These are phyloP conservation scores for Apophysomyces elegans DNA, from an alignment of 371 early-diverging fungal species.

Conservation along the genomic window DNA sequence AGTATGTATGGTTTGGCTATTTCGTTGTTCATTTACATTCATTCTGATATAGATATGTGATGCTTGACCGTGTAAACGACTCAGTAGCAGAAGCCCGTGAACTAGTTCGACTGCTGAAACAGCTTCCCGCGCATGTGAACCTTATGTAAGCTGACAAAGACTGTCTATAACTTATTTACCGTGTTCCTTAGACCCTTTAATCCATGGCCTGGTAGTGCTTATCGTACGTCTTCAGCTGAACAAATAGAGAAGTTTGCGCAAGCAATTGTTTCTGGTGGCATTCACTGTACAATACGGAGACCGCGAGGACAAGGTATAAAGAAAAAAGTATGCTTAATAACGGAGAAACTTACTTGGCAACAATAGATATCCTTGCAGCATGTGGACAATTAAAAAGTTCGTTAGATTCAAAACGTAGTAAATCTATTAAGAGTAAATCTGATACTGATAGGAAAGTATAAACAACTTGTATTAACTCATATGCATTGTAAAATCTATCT, in stretches of 20 bases:
- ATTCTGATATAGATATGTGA: slow-evolving; percentile 64
- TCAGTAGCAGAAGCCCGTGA: slow-evolving; percentile 68
- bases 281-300: slow-evolving; percentile 59
- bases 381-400: slow-evolving; percentile 74
- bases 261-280: slow-evolving; percentile 46
- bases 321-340: neutral
- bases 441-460: too few relatives aligned
- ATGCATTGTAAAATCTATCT: too few relatives aligned
- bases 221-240: slow-evolving; percentile 53
- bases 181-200: slow-evolving; percentile 67
- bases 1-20: slow-evolving; percentile 40
- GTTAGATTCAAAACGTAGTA: slow-evolving; percentile 12
- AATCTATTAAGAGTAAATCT: neutral
- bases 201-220: slow-evolving; percentile 79
- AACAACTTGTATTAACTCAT: too few relatives aligned
- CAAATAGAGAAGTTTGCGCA: slow-evolving; percentile 58
- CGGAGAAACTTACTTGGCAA: slow-evolving; percentile 10
- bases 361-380: slow-evolving; percentile 73
- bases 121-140: slow-evolving; percentile 83
- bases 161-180: neutral
- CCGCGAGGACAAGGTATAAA: slow-evolving; percentile 60
- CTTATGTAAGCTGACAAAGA: slow-evolving; percentile 62
- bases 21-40: too few relatives aligned
- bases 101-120: slow-evolving; percentile 62
- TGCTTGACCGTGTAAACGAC: slow-evolving; percentile 87